Conservation (phyloP, 2,329 filamentous ascomycete species). For the Colletotrichum euphorbiae region DNA sequence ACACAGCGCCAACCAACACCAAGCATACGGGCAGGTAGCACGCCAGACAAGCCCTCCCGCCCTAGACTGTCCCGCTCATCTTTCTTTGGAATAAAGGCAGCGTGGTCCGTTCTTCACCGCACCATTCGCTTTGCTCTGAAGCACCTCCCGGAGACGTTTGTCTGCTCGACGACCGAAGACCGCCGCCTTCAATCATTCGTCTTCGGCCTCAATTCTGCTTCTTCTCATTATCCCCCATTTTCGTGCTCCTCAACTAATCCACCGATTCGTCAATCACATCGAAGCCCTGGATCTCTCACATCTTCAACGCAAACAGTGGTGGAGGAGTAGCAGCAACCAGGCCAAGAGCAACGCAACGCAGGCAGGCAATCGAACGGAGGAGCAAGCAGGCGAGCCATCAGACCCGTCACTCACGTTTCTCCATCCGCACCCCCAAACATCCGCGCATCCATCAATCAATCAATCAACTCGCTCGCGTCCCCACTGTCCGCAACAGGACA, state of each 20-base stretch:
- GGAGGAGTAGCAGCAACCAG: conserved; percentile 10
- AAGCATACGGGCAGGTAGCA: neutral
- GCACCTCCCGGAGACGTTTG: conserved; percentile 11
- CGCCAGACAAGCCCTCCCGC: conserved; percentile 26
- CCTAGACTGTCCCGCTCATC: neutral
- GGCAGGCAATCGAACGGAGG: conserved; percentile 1
- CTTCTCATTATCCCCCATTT: neutral
- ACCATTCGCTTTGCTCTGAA: neutral
- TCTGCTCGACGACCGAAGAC: neutral
- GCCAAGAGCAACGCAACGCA: conserved; percentile 12
- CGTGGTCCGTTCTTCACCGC: conserved; percentile 25
- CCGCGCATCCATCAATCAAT: conserved; percentile 16
- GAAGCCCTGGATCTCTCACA: neutral
- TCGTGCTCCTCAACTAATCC: neutral
- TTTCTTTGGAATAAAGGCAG: conserved; percentile 24
- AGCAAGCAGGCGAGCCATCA: conserved; percentile 16
- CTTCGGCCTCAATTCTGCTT: neutral
- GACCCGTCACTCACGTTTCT: conserved; percentile 12
- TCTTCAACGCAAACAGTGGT: neutral
- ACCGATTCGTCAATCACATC: neutral
- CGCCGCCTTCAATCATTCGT: neutral
- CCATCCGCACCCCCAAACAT: conserved; percentile 1
- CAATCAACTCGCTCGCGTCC: conserved; percentile 33
- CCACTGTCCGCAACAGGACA: conserved; percentile 33
- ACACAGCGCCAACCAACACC: conserved; percentile 3